Conservation (phyloP, 306 rosid genomes). For the Quillaja saponaria region DNA sequence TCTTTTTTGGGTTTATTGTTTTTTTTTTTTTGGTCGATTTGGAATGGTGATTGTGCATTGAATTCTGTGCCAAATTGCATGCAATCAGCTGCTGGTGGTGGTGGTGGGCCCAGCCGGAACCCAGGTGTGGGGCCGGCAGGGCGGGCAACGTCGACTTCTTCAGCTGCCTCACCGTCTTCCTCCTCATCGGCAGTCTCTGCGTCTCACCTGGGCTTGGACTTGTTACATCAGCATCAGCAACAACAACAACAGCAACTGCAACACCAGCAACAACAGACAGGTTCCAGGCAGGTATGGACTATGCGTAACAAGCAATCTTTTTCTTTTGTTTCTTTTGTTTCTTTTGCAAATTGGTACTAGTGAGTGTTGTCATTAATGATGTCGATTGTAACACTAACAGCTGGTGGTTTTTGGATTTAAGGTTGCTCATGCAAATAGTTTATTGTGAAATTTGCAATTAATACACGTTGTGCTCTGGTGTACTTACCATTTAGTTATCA, state of each 20-base stretch:
- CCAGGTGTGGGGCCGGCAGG: slow-evolving; percentile 71
- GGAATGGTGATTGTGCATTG: slow-evolving; percentile 35
- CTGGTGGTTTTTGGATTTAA: slow-evolving; percentile 20
- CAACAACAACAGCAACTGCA: too few relatives aligned
- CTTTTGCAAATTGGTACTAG: slow-evolving; percentile 4
- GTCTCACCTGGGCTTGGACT: slow-evolving; percentile 74
- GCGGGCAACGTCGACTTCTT: slow-evolving; percentile 67
- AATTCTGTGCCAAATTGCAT: slow-evolving; percentile 55
- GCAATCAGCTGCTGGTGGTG: slow-evolving; percentile 76
- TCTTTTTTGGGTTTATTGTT: slow-evolving; percentile 35
- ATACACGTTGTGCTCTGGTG: slow-evolving; percentile 22
- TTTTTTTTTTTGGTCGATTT: slow-evolving; percentile 31
- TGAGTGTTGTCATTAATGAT: slow-evolving; percentile 20
- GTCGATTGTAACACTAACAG: slow-evolving; percentile 18
- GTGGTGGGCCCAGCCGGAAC: slow-evolving; percentile 81
- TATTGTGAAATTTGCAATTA: slow-evolving; percentile 33
- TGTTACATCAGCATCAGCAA: slow-evolving; percentile 75
- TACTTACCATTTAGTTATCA: slow-evolving; percentile 29
- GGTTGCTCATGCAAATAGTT: slow-evolving; percentile 35
- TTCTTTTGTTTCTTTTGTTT: slow-evolving; percentile 33
- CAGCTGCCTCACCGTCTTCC: slow-evolving; percentile 83
- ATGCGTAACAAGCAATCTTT: not conserved
- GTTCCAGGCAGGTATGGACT: slow-evolving; percentile 84
- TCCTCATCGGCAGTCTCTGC: slow-evolving; percentile 84
- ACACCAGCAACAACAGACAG: slow-evolving; percentile 71